Percentiles rank a stretch among this genome's conserved stretches.
These are phyloP conservation scores for Funneliformis mosseae DNA, from an alignment of 192 early-diverging fungal genomes.

Conservation along the genomic window DNA sequence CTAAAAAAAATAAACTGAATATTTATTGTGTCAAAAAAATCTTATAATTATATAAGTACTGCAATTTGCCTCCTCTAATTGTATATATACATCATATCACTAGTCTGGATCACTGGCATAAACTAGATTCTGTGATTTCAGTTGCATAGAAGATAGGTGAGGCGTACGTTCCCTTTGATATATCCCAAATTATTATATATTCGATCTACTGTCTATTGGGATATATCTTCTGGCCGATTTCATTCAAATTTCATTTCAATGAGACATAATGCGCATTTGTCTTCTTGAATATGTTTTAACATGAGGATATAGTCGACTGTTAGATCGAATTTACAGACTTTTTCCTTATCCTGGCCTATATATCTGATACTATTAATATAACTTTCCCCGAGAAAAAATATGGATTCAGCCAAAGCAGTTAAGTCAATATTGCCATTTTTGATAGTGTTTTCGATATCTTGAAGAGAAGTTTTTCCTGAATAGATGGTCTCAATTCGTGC, in stretches of 20 bases:
- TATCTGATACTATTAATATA: conserved; percentile 27
- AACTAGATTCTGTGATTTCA: conserved; percentile 12
- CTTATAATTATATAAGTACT: no score
- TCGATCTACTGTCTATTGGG: conserved; percentile 13
- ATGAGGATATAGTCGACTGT: conserved; percentile 24
- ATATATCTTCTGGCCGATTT: not conserved
- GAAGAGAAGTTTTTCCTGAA: no score
- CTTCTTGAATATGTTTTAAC: conserved; percentile 25
- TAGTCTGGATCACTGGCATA: not conserved
- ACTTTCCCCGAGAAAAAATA: no score
- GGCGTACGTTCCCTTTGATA: conserved; percentile 18
- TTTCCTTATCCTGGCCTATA: conserved; percentile 18
- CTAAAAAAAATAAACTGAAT: no score
- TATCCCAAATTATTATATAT: conserved; percentile 11
- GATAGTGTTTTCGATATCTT: no score
- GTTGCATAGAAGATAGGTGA: conserved; percentile 7
- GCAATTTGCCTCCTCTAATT: no score
- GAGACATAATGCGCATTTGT: no score
- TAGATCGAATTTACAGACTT: conserved; percentile 24
- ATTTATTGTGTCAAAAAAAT: no score
- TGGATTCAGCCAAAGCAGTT: no score
- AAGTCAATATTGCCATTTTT: no score
- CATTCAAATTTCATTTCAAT: conserved; percentile 15
- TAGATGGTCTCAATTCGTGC: no score
- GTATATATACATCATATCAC: no score